Evolutionary conservation across 768 basidiomycete species (phyloP), one percentile per base, ranked within the genome.

Genomic region (Gloeostereum incarnatum): DNA sequence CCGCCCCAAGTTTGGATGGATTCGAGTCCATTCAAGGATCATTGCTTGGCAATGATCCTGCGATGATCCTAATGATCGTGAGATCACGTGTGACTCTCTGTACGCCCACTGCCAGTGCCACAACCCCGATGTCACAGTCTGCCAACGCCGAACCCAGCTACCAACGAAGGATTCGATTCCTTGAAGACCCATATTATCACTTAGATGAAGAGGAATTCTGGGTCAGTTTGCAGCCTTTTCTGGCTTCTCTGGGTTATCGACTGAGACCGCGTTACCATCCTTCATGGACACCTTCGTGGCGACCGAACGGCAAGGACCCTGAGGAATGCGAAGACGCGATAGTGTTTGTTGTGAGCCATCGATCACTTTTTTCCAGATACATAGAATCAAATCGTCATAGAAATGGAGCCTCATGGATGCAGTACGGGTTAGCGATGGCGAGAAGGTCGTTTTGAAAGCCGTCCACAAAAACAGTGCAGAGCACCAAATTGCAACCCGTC

Each of bases 251-350:
- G 16, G 48, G 45, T 10, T 49, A 49, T 31, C 14, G 17, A 13
- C 38, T 49, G 6, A 42, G 48, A 4, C 40, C 40, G 22, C 40
- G 46, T 11, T 47, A 43, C 33, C 31, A 34, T 6, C 35, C 38
- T 3, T 36, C 26, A n/a, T 49, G 49, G 50, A 31, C 39, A 13
- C 45, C 47, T 19, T 49, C 46, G 4, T 51, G 46, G 43, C 29
- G 9, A 11, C 8, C 18, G 4, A 16, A 21, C 22, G 25, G 23
- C 11, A 9, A 17, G 13, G 17, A 42, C 23, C 20, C 14, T n/a
- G 11, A 8, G 11, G 18, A n/a, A 30, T n/a, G 24, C n/a, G 16
- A 4, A 31, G 24, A 33, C 6, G 4, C 16, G 30, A 24, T 31
- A 4, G 21, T 2, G 8, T 13, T 26, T n/a, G 21, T 22, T 27